Percentiles rank a stretch among this genome's conserved stretches.
These are phyloP conservation scores for Diversispora epigaea DNA, from an alignment of 192 early-diverging fungal species.

Conservation along the genomic window DNA sequence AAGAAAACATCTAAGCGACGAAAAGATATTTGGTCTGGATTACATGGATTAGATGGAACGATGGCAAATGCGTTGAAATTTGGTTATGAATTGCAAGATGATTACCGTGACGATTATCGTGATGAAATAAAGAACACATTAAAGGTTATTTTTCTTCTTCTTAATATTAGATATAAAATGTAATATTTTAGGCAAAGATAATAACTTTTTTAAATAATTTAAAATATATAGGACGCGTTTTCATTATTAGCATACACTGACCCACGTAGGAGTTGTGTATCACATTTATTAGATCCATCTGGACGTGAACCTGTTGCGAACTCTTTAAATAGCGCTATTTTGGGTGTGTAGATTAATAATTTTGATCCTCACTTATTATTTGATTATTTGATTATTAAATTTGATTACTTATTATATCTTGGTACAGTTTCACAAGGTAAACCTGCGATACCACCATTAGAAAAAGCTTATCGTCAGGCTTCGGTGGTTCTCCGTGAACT, in stretches of 20 bases:
- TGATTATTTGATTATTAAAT: background rate
- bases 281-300: conserved; percentile 52
- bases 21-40: conserved; percentile 6
- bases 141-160: conserved; percentile 16
- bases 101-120: conserved; percentile 39
- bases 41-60: conserved; percentile 33
- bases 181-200: no score
- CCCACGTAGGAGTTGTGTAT: conserved; percentile 48
- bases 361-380: background rate
- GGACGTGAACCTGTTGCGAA: conserved; percentile 61
- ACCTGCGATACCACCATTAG: conserved; percentile 59
- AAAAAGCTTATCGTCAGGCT: conserved; percentile 48
- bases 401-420: background rate
- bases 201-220: background rate
- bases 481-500: conserved; percentile 38
- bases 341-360: conserved; percentile 38
- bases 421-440: conserved; percentile 52
- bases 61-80: conserved; percentile 48
- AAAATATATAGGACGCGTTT: conserved; percentile 58
- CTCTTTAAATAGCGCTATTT: conserved; percentile 69
- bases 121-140: conserved; percentile 36
- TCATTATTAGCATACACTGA: conserved; percentile 73
- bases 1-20: conserved; percentile 24
- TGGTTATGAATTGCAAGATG: conserved; percentile 57
- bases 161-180: no score